phyloP scores from a whole-genome alignment of 75 land plant species.

The Picea glauca region DNA sequence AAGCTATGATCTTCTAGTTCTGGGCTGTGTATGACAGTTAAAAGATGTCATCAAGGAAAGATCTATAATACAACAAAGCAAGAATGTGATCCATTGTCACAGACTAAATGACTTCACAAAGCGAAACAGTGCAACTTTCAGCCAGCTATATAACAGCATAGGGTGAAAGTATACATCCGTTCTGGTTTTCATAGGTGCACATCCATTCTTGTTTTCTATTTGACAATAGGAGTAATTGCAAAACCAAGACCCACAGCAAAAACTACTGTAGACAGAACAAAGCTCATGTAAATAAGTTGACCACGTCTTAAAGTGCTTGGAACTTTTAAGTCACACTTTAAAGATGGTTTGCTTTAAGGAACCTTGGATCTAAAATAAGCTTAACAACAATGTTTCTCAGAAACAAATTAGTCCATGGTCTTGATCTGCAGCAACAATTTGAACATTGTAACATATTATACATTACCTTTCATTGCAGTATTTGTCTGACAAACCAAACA shows the following conservation, averaged over 20 bases:
- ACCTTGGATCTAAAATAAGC: background rate
- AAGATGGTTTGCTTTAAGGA: background rate
- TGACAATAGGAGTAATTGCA: background rate
- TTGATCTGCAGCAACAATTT: background rate
- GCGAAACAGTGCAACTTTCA: background rate
- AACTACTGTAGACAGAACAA: background rate
- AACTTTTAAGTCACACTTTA: background rate
- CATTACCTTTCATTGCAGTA: conserved; percentile 45
- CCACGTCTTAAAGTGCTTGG: background rate
- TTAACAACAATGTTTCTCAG: background rate
- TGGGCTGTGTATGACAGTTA: conserved; percentile 16
- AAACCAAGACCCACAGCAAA: background rate
- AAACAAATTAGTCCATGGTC: background rate
- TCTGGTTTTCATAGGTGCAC: background rate
- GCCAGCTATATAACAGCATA: background rate
- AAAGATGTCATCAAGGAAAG: background rate
- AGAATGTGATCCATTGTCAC: background rate
- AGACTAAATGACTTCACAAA: background rate
- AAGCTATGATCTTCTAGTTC: conserved; percentile 38
- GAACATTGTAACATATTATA: too few relatives aligned
- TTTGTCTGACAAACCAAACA: conserved; percentile 54
- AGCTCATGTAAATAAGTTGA: background rate
- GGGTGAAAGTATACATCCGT: background rate
- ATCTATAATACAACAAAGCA: background rate
- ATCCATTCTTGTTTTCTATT: background rate